phyloP scores from a whole-genome alignment of 225 moss, liverwort and hornwort genomes.

The Sphagnum contortum region DNA sequence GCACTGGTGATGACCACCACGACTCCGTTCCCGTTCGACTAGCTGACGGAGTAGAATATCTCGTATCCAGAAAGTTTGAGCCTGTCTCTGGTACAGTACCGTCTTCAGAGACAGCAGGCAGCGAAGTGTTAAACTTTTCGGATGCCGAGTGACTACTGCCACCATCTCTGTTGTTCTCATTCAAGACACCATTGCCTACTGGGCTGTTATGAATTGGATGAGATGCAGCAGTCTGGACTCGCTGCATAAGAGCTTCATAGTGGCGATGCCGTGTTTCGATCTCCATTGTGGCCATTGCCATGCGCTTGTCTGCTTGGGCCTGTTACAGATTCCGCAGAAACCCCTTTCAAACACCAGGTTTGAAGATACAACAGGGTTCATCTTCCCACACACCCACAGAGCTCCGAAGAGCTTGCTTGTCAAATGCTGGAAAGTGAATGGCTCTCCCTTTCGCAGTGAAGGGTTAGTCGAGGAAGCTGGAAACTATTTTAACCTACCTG shows the following conservation, averaged over 20 bases:
- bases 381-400: no score
- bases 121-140: slow-evolving; percentile 25
- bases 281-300: slow-evolving; percentile 28
- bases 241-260: slow-evolving; percentile 48
- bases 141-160: slow-evolving; percentile 13
- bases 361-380: no score
- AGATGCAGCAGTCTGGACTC: slow-evolving; percentile 24
- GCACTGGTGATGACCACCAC: no score
- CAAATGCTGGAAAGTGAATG: no score
- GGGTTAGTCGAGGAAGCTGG: no score
- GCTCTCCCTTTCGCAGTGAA: no score
- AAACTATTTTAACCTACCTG: no score
- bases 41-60: no score
- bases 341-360: no score
- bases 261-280: slow-evolving; percentile 60
- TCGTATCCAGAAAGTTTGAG: no score
- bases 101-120: slow-evolving; percentile 45
- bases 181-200: slow-evolving; percentile 36
- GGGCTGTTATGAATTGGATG: slow-evolving; percentile 33
- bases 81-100: background rate
- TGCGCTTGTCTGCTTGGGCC: slow-evolving; percentile 63
- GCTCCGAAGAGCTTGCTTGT: no score
- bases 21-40: no score
- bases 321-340: background rate
- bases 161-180: slow-evolving; percentile 31